Base-by-base conservation (phyloP, 2,329 filamentous ascomycete species). In the Arthrocladium fulminans region DNA sequence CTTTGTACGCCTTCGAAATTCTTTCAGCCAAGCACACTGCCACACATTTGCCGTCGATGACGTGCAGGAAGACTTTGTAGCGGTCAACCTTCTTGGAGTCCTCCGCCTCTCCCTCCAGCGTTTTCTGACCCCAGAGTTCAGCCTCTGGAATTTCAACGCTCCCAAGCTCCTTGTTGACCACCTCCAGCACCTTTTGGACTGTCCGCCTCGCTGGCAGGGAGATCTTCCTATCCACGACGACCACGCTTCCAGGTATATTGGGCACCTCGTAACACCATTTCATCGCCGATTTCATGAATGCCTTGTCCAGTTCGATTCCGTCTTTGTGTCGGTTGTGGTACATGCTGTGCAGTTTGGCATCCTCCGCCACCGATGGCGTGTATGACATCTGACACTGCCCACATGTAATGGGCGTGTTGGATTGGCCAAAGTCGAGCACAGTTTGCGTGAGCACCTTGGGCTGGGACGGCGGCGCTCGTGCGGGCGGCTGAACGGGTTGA, bases 331-430 rank as follows among this genome's bases (percentile, higher is more conserved):
- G 75, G 29, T 75, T 74, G 60, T 84, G 81, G 55, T 79, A 84
- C 53, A 78, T 80, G 54, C 75, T 75, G 59, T 84, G 81, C 47
- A 84, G 59, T 5, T 72, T 73, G n/a, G 71, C 67, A 56, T 84
- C 81, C 57, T 82, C 79, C 5, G 68, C 64, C 43, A 76, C 75
- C 0, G 79, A 81, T 3, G 79, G 75, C 27, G 79, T 72, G 56
- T 83, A 84, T 46, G 81, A 77, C 81, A 84, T 84, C 1, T 77
- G 76, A 57, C 81, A 84, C 2, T 67, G 68, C 30, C 68, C 67
- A 63, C 81, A 84, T 9, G 73, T 76, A 55, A 75, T 76, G 35
- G 76, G 71, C 32, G 70, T 67, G 8, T 54, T 51, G 9, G 47
- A 48, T 44, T 57, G 55, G 2, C 77, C 79, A 10, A 82, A 66